Evolutionary conservation across 1,139 yeast genomes (phyloP).

Genomic region (Nakaseomyces nivariensis): DNA sequence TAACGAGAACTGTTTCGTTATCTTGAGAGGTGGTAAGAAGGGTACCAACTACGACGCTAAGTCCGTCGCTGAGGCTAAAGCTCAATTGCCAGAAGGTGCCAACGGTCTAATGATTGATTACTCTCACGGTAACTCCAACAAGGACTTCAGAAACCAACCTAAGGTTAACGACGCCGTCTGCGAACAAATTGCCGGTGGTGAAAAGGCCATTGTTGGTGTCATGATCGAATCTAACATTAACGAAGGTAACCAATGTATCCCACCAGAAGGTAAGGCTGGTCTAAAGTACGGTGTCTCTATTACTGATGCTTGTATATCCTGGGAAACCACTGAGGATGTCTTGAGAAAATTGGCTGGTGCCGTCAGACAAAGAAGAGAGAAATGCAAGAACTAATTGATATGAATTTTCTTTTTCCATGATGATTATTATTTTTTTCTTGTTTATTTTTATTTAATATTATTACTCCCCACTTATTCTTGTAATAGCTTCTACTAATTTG

Average conservation of each 20-base stretch:
- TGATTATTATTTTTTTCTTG: not conserved
- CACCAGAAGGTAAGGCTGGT: slow-evolving; percentile 58
- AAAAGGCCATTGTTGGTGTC: slow-evolving; percentile 71
- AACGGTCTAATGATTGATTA: slow-evolving; percentile 83
- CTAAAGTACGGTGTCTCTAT: slow-evolving; percentile 93
- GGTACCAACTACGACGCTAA: slow-evolving; percentile 86
- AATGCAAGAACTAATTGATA: not conserved
- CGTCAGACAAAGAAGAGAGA: slow-evolving; percentile 66
- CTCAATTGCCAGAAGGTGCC: slow-evolving; percentile 37
- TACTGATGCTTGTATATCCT: slow-evolving; percentile 91
- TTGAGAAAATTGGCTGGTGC: slow-evolving; percentile 71
- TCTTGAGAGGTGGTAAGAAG: slow-evolving; percentile 89
- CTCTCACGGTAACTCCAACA: slow-evolving; percentile 92
- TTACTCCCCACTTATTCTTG: not conserved
- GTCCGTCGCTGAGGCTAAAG: slow-evolving; percentile 68
- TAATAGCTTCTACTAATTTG: not conserved
- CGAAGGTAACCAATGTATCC: slow-evolving; percentile 87
- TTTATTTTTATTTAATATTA: not conserved
- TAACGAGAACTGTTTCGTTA: slow-evolving; percentile 79
- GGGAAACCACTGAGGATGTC: slow-evolving; percentile 83
- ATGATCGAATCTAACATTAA: slow-evolving; percentile 93
- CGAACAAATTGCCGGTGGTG: slow-evolving; percentile 75
- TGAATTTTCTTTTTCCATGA: slow-evolving; percentile 9
- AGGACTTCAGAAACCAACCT: slow-evolving; percentile 92
- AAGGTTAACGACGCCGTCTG: slow-evolving; percentile 71